A percentile compares a stretch with the other conserved stretches of the same genome.
Evolutionary conservation across 2,329 filamentous ascomycete species (phyloP).

Genomic region (Dichotomopilus funicola): DNA sequence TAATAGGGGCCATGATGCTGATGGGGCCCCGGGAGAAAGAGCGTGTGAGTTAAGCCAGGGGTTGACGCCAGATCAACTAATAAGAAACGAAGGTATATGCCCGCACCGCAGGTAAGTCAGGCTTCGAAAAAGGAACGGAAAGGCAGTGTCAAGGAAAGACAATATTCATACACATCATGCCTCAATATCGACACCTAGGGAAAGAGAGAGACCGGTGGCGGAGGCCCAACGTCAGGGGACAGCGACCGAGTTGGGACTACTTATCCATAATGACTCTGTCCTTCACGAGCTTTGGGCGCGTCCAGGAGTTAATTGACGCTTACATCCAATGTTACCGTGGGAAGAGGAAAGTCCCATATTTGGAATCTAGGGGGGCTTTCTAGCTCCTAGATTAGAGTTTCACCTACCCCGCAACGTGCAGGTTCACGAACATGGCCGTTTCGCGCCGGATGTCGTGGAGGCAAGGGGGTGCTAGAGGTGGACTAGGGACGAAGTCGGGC

Average conservation of each 20-base stretch:
- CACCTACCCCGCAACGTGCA: conserved; percentile 11
- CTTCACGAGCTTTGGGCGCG: conserved; percentile 7
- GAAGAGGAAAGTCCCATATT: background rate
- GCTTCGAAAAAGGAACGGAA: conserved; percentile 17
- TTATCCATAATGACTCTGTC: conserved; percentile 15
- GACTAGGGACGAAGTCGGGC: background rate
- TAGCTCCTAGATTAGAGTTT: conserved; percentile 10
- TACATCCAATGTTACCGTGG: background rate
- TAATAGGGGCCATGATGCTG: conserved; percentile 20
- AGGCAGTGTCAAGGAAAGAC: conserved; percentile 17
- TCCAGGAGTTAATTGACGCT: background rate
- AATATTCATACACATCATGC: conserved; percentile 21
- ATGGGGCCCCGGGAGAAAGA: background rate
- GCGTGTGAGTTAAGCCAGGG: background rate
- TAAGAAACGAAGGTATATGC: conserved; percentile 16
- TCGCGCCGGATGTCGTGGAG: conserved; percentile 5
- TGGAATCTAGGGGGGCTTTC: background rate
- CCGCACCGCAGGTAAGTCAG: conserved; percentile 29
- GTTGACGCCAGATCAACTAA: too few species aligned
- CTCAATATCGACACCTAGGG: conserved; percentile 5
- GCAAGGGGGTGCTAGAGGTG: background rate
- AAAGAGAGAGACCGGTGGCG: background rate
- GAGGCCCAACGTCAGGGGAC: background rate
- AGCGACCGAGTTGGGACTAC: conserved; percentile 7
- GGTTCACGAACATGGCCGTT: conserved; percentile 9